Base-by-base conservation (phyloP, 768 basidiomycete species). In the Exsudoporus frostii region DNA sequence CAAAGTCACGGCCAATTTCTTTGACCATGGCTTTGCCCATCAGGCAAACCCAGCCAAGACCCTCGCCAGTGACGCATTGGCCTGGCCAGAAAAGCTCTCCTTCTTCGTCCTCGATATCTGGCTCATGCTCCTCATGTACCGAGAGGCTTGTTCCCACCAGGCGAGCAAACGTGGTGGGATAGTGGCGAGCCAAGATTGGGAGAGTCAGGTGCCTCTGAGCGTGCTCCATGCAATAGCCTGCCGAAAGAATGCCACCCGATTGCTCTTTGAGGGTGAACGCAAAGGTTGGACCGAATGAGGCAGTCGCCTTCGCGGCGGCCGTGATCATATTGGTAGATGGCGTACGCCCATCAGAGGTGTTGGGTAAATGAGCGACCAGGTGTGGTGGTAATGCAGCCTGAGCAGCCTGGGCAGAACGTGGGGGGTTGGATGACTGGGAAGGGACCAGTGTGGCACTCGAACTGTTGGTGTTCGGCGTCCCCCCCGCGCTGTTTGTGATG, bases 71-170 rank as follows among this genome's bases (percentile, higher is more conserved):
- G 53, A 83, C 74, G 33, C 80, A 76, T 61, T 88, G 85, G 39
- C 84, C 84, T 0, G 89, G 90, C 90, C 89, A 91, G 64, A 83
- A 88, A n/a, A 92, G 74, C 62, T 91, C 90, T 57, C 89, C 87
- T 66, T 90, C 89, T 58, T 90, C 86, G 60, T 92, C 90, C 66
- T 91, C 89, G 48, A 91, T 81, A 57, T 91, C 89, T 11, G 86
- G 85, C 56, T 90, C 88, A 50, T 86, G 78, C 66, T 92, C 89
- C 58, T 92, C 89, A 15, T 76, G 76, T 0, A 79, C 74, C 0
- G 76, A 72, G 46, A 89, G 71, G 22, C 81, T 83, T 22, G 85
- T 81, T 55, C 82, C 73, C 59, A 88, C 76, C 76, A 91, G 80
- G 42, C 90, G 84, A 10, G 84, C 79, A 65, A 86, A 89, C 1